Conservation (phyloP, 2,329 filamentous ascomycete species). For the Aspergillus glaucus region DNA sequence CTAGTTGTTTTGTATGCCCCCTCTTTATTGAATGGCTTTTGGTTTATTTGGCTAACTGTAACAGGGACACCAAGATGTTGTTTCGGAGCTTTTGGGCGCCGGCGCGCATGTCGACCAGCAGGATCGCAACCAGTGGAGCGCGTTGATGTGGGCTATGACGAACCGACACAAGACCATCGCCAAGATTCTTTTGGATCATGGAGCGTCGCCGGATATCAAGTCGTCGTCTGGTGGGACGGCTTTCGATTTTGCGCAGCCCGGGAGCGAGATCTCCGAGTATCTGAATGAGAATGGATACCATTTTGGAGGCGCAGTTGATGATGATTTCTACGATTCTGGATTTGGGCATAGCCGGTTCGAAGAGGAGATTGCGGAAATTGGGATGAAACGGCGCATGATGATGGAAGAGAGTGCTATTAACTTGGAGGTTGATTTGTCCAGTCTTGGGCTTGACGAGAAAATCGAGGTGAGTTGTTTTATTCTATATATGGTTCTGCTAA, state of each 20-base stretch:
- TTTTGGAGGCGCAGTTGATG: conserved; percentile 39
- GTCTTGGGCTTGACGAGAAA: conserved; percentile 90
- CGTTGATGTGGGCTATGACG: conserved; percentile 99
- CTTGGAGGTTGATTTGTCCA: conserved; percentile 90
- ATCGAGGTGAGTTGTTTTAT: conserved; percentile 61
- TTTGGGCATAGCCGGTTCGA: conserved; percentile 92
- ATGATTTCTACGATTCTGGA: conserved; percentile 91
- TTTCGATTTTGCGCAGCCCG: conserved; percentile 89
- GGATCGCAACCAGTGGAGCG: conserved; percentile 94
- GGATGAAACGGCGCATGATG: conserved; percentile 85
- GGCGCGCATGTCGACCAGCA: conserved; percentile 87
- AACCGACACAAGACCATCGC: conserved; percentile 95
- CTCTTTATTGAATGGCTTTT: background rate
- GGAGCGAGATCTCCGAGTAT: conserved; percentile 95
- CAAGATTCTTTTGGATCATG: conserved; percentile 84
- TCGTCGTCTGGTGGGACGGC: conserved; percentile 90
- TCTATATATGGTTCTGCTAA: conserved; percentile 1
- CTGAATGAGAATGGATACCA: conserved; percentile 89
- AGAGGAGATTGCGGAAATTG: conserved; percentile 94
- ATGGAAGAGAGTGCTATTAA: conserved; percentile 99
- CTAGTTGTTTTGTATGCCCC: conserved; percentile 81
- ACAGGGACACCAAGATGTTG: conserved; percentile 82
- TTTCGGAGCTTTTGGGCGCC: conserved; percentile 73
- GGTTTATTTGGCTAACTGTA: background rate
- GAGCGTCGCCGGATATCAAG: conserved; percentile 91